These are phyloP conservation scores for Hemileccinum impolitum DNA, from an alignment of 768 basidiomycete genomes.

Conservation along the genomic window DNA sequence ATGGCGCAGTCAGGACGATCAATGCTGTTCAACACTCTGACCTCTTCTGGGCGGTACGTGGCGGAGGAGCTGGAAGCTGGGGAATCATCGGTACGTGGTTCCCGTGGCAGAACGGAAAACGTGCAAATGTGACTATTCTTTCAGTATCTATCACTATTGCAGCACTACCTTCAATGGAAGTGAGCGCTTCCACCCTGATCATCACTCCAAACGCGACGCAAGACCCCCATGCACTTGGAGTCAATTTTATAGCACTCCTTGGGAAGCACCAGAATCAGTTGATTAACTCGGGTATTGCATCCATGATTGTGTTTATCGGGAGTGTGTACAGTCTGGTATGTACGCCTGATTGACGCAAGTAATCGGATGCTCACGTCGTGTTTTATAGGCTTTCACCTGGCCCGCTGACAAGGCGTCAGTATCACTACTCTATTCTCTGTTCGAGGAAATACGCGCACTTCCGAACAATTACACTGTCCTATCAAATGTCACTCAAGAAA, in stretches of 20 bases:
- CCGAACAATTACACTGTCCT: slow-evolving; percentile 10
- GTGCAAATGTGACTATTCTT: background rate
- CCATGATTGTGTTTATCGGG: background rate
- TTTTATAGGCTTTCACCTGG: slow-evolving; percentile 10
- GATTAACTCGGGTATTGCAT: slow-evolving; percentile 9
- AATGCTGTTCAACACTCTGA: slow-evolving; percentile 42
- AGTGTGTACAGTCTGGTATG: slow-evolving; percentile 9
- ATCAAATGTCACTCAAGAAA: slow-evolving; percentile 10
- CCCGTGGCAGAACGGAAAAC: background rate
- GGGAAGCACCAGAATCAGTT: slow-evolving; percentile 17
- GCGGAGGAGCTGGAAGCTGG: slow-evolving; percentile 49
- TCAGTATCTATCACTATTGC: slow-evolving; percentile 18
- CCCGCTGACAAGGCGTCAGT: slow-evolving; percentile 4
- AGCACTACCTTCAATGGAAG: slow-evolving; percentile 3
- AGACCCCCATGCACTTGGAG: slow-evolving; percentile 7
- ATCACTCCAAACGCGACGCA: slow-evolving; percentile 12
- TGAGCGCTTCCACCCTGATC: slow-evolving; percentile 7
- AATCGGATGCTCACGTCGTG: background rate
- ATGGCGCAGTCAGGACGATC: slow-evolving; percentile 36
- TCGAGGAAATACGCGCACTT: slow-evolving; percentile 11
- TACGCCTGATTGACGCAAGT: too few species aligned
- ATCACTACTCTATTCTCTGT: slow-evolving; percentile 12
- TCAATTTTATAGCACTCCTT: slow-evolving; percentile 15
- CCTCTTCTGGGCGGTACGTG: slow-evolving; percentile 53
- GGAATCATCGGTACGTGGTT: slow-evolving; percentile 37